Percentiles rank a stretch among this genome's conserved stretches.
phyloP scores from a whole-genome alignment of 2,329 filamentous ascomycete species.

The Neoascochyta sp. region DNA sequence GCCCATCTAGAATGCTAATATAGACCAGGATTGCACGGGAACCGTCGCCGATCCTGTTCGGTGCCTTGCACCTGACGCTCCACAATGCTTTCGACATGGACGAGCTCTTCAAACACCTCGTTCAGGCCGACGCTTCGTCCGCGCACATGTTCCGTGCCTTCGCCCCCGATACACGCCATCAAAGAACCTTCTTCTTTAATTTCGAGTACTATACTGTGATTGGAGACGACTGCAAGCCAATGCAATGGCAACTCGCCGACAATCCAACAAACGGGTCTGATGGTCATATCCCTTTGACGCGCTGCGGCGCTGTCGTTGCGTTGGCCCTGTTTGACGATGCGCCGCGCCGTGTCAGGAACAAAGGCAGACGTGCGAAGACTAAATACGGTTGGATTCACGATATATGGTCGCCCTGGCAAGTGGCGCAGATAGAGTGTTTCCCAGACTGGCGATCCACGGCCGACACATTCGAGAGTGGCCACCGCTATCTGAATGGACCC shows the following conservation, averaged over 20 bases:
- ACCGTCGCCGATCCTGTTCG: slow-evolving; percentile 58
- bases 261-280: slow-evolving; percentile 39
- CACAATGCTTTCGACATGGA: slow-evolving; percentile 59
- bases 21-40: slow-evolving; percentile 51
- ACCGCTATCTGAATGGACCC: slow-evolving; percentile 58
- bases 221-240: slow-evolving; percentile 53
- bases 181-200: slow-evolving; percentile 58
- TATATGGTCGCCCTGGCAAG: slow-evolving; percentile 59
- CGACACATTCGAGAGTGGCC: slow-evolving; percentile 50
- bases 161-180: slow-evolving; percentile 45
- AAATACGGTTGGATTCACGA: slow-evolving; percentile 55
- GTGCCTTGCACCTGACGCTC: slow-evolving; percentile 57
- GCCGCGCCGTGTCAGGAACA: slow-evolving; percentile 49
- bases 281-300: slow-evolving; percentile 57
- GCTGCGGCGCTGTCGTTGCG: slow-evolving; percentile 59
- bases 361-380: slow-evolving; percentile 46
- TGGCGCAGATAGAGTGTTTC: slow-evolving; percentile 37
- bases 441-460: slow-evolving; percentile 50
- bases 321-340: slow-evolving; percentile 54
- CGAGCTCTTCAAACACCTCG: slow-evolving; percentile 55
- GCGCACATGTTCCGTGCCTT: slow-evolving; percentile 54
- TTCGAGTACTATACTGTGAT: slow-evolving; percentile 65
- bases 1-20: slow-evolving; percentile 1
- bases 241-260: slow-evolving; percentile 59
- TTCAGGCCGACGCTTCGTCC: slow-evolving; percentile 45